Conservation (phyloP, 495 filamentous ascomycete species). For the Daldinia childiae region DNA sequence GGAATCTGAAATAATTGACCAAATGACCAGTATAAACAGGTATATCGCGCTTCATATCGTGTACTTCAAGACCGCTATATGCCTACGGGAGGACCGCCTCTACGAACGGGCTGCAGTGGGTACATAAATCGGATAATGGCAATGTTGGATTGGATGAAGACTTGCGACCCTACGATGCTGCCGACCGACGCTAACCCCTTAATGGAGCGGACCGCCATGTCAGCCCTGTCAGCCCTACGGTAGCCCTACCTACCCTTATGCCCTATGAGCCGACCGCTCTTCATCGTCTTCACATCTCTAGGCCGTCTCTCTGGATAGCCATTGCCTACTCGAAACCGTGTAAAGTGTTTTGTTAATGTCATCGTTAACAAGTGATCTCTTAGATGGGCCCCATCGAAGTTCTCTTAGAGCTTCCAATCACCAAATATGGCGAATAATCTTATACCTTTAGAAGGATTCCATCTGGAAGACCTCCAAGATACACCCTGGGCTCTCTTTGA, state of each 20-base stretch:
- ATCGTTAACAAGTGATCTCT: neutral
- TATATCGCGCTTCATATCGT: constrained; percentile 4
- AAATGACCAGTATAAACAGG: constrained; percentile 4
- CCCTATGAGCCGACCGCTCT: constrained; percentile 25
- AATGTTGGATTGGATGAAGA: constrained; percentile 31
- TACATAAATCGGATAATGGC: constrained; percentile 28
- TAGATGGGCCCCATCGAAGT: neutral
- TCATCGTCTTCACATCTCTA: constrained; percentile 15
- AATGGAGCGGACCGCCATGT: constrained; percentile 29
- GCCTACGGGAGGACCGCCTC: constrained; percentile 1
- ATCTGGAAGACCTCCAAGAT: constrained; percentile 6
- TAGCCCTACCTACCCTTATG: constrained; percentile 21
- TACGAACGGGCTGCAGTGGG: constrained; percentile 25
- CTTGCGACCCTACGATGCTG: constrained; percentile 21
- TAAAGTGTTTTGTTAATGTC: neutral
- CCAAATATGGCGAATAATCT: constrained; percentile 20
- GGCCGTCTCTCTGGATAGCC: neutral
- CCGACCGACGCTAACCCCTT: constrained; percentile 40
- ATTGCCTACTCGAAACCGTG: constrained; percentile 2
- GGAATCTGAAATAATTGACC: neutral
- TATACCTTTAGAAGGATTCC: constrained; percentile 17
- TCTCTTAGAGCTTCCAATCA: constrained; percentile 14
- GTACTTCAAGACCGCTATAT: constrained; percentile 12
- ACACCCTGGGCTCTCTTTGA: constrained; percentile 25
- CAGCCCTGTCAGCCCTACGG: constrained; percentile 42